Conservation (phyloP, 768 basidiomycete genomes). For the Clitopilus hobsonii region DNA sequence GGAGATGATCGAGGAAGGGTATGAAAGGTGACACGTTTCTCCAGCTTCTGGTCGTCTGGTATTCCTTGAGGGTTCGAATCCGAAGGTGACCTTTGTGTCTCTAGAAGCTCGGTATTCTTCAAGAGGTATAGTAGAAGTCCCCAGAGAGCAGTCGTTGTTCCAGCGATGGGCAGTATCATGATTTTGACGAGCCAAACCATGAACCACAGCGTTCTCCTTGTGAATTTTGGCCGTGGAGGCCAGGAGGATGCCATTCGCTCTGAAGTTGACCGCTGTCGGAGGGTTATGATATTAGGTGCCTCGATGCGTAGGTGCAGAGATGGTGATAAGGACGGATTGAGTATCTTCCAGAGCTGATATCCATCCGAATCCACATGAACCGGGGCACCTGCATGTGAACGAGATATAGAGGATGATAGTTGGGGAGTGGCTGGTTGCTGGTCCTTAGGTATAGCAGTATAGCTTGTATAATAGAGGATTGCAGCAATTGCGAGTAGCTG, state of each 20-base stretch:
- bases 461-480: conserved; percentile 72
- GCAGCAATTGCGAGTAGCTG: conserved; percentile 77
- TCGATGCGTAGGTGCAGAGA: conserved; percentile 79
- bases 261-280: conserved; percentile 38
- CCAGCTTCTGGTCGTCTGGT: conserved; percentile 26
- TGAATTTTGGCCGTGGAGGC: conserved; percentile 34
- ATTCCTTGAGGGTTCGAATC: conserved; percentile 33
- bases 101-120: conserved; percentile 87
- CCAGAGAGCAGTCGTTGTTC: conserved; percentile 72
- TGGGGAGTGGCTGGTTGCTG: background rate
- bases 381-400: background rate
- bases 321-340: conserved; percentile 65
- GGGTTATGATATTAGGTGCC: conserved; percentile 70
- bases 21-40: conserved; percentile 48
- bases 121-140: conserved; percentile 78
- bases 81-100: conserved; percentile 69
- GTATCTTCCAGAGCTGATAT: conserved; percentile 67
- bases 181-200: conserved; percentile 78
- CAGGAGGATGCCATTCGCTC: conserved; percentile 14
- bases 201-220: conserved; percentile 47
- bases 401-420: background rate
- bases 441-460: conserved; percentile 29
- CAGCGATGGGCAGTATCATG: conserved; percentile 78
- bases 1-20: conserved; percentile 78
- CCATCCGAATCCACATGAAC: conserved; percentile 38